Conservation (phyloP, 352 stramenopile species). For the Pythium monospermum region DNA sequence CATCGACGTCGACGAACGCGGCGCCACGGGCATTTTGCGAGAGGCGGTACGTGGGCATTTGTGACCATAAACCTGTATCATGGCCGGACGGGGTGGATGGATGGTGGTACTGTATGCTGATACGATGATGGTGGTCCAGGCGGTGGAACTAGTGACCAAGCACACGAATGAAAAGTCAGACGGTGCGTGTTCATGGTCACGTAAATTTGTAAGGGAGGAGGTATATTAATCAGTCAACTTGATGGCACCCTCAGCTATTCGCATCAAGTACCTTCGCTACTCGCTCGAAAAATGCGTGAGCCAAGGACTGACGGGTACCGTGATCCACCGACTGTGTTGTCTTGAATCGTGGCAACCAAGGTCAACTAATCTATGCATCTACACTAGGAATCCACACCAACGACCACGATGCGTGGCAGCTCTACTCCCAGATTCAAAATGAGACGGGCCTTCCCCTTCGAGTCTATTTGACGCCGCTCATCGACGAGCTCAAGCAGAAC, state of each 20-base stretch:
- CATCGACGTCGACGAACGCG: conserved; percentile 62
- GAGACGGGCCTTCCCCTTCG: conserved; percentile 51
- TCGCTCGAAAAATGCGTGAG: conserved; percentile 60
- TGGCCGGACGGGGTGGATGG: too few species aligned
- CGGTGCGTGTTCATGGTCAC: conserved; percentile 22
- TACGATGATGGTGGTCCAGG: too few species aligned
- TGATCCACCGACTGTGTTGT: too few species aligned
- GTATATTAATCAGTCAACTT: background rate
- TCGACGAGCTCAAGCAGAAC: conserved; percentile 53
- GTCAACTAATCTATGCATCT: too few species aligned
- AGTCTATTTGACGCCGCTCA: conserved; percentile 72
- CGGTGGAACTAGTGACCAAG: conserved; percentile 64
- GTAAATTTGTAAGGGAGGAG: background rate
- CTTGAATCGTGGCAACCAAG: too few species aligned
- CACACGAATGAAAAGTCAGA: conserved; percentile 64
- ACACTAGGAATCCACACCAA: conserved; percentile 77
- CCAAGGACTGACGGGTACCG: conserved; percentile 65
- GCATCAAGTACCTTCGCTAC: conserved; percentile 51
- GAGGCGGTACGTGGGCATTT: too few species aligned
- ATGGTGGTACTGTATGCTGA: too few species aligned
- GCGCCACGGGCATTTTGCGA: conserved; percentile 60
- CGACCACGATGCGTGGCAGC: conserved; percentile 67
- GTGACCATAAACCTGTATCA: too few species aligned
- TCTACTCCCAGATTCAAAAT: conserved; percentile 76
- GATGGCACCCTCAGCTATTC: conserved; percentile 42